Evolutionary conservation across 1,139 yeast species (phyloP), one percentile per base, ranked within the genome.

Genomic region (Zygoascus hellenicus): DNA sequence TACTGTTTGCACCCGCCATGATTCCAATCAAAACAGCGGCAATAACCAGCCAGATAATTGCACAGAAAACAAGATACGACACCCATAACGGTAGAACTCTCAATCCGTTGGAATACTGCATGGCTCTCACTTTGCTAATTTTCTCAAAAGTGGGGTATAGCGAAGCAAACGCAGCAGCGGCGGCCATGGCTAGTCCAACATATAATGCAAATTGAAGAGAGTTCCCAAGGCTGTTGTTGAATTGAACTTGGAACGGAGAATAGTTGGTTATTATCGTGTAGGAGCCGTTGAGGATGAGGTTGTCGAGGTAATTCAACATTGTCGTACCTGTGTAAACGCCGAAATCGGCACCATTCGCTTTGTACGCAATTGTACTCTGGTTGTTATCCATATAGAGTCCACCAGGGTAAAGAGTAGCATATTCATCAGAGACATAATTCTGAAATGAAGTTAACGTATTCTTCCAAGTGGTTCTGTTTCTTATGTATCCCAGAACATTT

Each of bases 91-190:
- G 69, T 9, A 63, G 42, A 1, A 66, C 66, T 16, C 64, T 51
- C 35, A 66, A 50, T 14, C 70, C 70, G 44, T 67, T 66, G 5
- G 70, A 66, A 46, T 66, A 66, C 17, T 67, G 69, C 60, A 66
- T 59, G 1, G 69, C 68, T 17, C 70, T 53, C 9, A 66, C 69
- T 40, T 59, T 58, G 36, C 62, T 54, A 9, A 66, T 52, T 32
- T 69, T 57, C 49, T 66, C 70, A 50, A 55, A 61, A 1, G 70
- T 67, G 2, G 70, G 70, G 46, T 66, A 66, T 4, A 66, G 51
- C 1, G 64, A 55, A 17, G 61, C 54, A 48, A 67, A 63, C 2
- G 70, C 69, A 11, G 69, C 69, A 16, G 61, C 67, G 5, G 60
- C 67, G 6, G 64, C 58, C 63, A 66, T 60, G 4, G 69, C 58